Percentiles rank a stretch among this genome's conserved stretches.
These are phyloP conservation scores for Teunomyces cretensis DNA, from an alignment of 805 yeast genomes.

Conservation along the genomic window DNA sequence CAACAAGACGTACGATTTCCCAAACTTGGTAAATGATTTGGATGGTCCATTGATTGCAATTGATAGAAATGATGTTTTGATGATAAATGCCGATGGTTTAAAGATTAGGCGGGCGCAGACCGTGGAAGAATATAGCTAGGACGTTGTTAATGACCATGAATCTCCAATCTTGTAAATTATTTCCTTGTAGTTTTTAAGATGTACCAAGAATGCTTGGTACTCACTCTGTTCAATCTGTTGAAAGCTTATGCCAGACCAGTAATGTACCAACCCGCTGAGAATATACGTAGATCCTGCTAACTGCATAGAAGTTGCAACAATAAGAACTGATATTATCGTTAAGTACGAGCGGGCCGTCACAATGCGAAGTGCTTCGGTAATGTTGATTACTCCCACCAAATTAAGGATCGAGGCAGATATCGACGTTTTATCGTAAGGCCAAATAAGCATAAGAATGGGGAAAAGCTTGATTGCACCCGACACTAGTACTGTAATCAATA, in stretches of 20 bases:
- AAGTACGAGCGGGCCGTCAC: conserved; percentile 19
- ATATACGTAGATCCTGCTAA: conserved; percentile 13
- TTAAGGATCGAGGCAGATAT: conserved; percentile 56
- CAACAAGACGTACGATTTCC: conserved; percentile 73
- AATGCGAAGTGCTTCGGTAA: conserved; percentile 55
- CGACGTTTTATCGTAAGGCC: conserved; percentile 87
- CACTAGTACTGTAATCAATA: conserved; percentile 69
- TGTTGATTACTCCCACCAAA: conserved; percentile 57
- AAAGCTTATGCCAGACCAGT: conserved; percentile 11
- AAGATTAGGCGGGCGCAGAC: conserved; percentile 1
- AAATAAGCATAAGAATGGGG: conserved; percentile 90
- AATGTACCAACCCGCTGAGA: conserved; percentile 14
- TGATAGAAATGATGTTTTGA: conserved; percentile 46
- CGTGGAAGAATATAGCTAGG: conserved; percentile 2
- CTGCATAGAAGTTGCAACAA: conserved; percentile 16
- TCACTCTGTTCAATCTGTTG: conserved; percentile 12
- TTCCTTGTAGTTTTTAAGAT: conserved; percentile 4
- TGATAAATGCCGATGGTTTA: conserved; percentile 29
- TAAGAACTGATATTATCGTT: conserved; percentile 14
- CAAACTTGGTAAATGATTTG: conserved; percentile 62
- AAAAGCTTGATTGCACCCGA: conserved; percentile 80
- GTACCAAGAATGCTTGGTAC: conserved; percentile 2
- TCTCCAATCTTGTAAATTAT: background rate
- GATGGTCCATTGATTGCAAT: conserved; percentile 86
- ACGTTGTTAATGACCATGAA: background rate